phyloP scores from a whole-genome alignment of 148 eudicot genomes.

The Oxyria digyna region DNA sequence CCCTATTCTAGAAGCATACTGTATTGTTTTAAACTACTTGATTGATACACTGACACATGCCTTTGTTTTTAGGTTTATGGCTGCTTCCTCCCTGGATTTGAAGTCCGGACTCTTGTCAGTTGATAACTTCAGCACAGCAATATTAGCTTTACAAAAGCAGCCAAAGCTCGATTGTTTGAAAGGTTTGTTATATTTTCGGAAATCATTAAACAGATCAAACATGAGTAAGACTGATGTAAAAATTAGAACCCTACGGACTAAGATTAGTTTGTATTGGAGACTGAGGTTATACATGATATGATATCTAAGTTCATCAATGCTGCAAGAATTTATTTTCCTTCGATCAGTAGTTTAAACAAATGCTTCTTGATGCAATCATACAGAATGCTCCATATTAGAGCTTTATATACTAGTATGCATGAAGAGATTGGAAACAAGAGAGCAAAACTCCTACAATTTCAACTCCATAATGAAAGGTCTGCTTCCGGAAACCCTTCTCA shows the following conservation, averaged over 20 bases:
- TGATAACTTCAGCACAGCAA: constrained; percentile 58
- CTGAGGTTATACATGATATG: no score
- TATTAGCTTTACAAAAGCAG: constrained; percentile 42
- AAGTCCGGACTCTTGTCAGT: constrained; percentile 48
- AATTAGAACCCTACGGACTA: background rate
- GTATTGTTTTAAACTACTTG: constrained; percentile 1
- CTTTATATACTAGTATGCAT: constrained; percentile 77
- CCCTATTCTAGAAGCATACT: background rate
- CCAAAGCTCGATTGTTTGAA: constrained; percentile 66
- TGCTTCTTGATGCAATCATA: constrained; percentile 9
- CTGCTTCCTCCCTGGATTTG: constrained; percentile 58
- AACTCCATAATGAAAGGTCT: constrained; percentile 83
- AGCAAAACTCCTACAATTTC: constrained; percentile 68
- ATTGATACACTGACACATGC: background rate
- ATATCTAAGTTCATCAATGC: background rate
- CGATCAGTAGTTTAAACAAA: background rate
- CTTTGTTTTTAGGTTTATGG: constrained; percentile 42
- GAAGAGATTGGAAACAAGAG: constrained; percentile 85
- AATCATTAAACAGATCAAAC: background rate
- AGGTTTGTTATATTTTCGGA: constrained; percentile 26
- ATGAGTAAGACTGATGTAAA: background rate
- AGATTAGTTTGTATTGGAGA: background rate
- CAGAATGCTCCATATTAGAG: constrained; percentile 83
- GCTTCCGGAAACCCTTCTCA: constrained; percentile 3
- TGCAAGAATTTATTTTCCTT: background rate